Evolutionary conservation across 345 rosid species (phyloP), one percentile per base, ranked within the genome.

Genomic region (Melastoma malabathricum): DNA sequence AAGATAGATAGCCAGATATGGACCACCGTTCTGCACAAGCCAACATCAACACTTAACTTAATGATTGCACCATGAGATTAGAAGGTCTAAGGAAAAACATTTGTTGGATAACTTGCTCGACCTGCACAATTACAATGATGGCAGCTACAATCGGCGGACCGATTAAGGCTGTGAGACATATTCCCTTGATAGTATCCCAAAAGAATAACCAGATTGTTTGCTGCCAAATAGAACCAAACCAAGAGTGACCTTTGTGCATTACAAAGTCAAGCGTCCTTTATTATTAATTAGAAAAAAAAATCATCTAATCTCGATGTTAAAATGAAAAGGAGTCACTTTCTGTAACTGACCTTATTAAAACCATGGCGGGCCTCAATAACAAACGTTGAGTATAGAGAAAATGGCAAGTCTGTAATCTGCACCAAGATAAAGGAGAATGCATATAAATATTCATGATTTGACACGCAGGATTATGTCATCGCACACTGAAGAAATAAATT

Each of bases 291-390:
- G 6, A 9, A 34, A 29, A 29, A 29, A 34, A 5, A 34, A 34
- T 34, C 10, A 6, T 34, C 29, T 14, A 58, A 48, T 45, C 4
- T 15, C 59, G 55, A 54, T 38, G 14, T 29, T 59, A 47, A 15
- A 20, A 41, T 15, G 17, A 43, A 59, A 52, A 48, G 57, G 59
- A 13, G 39, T 18, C 18, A 51, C 56, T 61, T 39, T 52, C 66
- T 56, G 56, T 44, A 70, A 34, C 81, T 14, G 60, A 93, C 99
- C 66, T 93, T 88, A 59, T 93, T 93, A 75, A 93, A 93, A 50
- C 99, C 97, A 70, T 93, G 99, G 27, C 92, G 97, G 46, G 89
- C 59, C 74, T 93, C 99, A n/a, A 93, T 83, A 57, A 88, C 95
- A 63, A 93, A 93, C 44, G 97, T 93, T 61, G 99, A 93, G 72